phyloP scores from a whole-genome alignment of 225 moss, liverwort and hornwort genomes.

The Bryoerythrophyllum caledonicum region DNA sequence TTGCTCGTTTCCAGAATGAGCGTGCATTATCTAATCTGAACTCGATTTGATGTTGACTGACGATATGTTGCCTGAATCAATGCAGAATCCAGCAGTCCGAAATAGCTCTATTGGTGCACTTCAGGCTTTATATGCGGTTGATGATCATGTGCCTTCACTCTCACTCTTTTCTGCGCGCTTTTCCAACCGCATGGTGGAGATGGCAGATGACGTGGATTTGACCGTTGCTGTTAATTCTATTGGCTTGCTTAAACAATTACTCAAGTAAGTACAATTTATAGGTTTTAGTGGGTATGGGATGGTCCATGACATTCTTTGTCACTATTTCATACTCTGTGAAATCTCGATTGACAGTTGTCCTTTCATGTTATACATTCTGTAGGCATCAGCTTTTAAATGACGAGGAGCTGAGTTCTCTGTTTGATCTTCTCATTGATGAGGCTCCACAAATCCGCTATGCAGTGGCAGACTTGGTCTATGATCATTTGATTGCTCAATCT shows the following conservation, averaged over 20 bases:
- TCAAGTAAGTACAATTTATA: slow-evolving; percentile 52
- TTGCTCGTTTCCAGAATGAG: too few species aligned
- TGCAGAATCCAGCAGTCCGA: slow-evolving; percentile 80
- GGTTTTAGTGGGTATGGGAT: too few species aligned
- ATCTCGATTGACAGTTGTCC: too few species aligned
- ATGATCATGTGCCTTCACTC: slow-evolving; percentile 95
- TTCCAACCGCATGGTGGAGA: slow-evolving; percentile 95
- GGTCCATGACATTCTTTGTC: not conserved
- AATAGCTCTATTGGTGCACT: slow-evolving; percentile 90
- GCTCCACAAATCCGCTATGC: slow-evolving; percentile 95
- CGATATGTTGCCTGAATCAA: slow-evolving; percentile 23
- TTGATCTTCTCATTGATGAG: slow-evolving; percentile 92
- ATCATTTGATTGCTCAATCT: slow-evolving; percentile 86
- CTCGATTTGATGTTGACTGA: slow-evolving; percentile 20
- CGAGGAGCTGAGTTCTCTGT: slow-evolving; percentile 82
- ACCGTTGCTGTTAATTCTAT: slow-evolving; percentile 92
- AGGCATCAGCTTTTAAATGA: slow-evolving; percentile 95
- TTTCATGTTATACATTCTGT: too few species aligned
- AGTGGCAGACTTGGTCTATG: slow-evolving; percentile 93
- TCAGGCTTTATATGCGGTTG: slow-evolving; percentile 84
- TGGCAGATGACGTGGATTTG: slow-evolving; percentile 96
- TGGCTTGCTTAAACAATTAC: slow-evolving; percentile 88
- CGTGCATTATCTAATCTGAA: too few species aligned
- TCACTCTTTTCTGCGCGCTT: slow-evolving; percentile 94
- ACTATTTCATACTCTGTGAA: too few species aligned